phyloP scores from a whole-genome alignment of 306 rosid species.

The Hippophae rhamnoides region DNA sequence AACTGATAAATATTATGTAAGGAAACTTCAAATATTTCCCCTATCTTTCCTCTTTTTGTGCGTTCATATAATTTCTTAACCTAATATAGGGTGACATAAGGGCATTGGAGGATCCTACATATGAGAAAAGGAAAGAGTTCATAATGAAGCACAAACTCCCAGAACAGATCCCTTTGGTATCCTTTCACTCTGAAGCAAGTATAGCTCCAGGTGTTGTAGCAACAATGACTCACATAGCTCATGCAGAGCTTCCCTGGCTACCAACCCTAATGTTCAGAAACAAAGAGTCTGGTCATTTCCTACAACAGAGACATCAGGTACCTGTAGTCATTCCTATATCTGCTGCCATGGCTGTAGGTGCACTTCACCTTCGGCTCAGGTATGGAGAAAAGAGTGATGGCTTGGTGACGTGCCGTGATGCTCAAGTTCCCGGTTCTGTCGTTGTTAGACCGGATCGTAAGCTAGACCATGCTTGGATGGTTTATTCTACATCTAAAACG shows the following conservation, averaged over 20 bases:
- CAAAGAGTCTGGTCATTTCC: slow-evolving; percentile 20
- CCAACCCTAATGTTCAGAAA: slow-evolving; percentile 27
- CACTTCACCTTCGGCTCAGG: slow-evolving; percentile 60
- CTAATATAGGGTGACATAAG: slow-evolving; percentile 51
- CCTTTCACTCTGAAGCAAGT: slow-evolving; percentile 72
- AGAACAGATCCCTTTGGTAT: slow-evolving; percentile 44
- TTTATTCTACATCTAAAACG: slow-evolving; percentile 52
- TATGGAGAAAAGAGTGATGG: slow-evolving; percentile 82
- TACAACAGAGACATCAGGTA: slow-evolving; percentile 37
- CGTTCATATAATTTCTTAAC: background rate
- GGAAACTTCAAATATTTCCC: no score
- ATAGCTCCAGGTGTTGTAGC: slow-evolving; percentile 55
- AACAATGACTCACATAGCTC: slow-evolving; percentile 76
- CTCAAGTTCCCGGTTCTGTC: slow-evolving; percentile 80
- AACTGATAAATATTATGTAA: no score
- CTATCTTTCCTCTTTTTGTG: background rate
- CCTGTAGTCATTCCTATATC: slow-evolving; percentile 64
- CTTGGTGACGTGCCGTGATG: slow-evolving; percentile 56
- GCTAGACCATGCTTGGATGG: slow-evolving; percentile 91
- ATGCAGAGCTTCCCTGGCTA: slow-evolving; percentile 65
- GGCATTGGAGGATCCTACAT: slow-evolving; percentile 81
- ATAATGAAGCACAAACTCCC: slow-evolving; percentile 61
- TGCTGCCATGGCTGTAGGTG: slow-evolving; percentile 71
- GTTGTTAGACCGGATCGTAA: slow-evolving; percentile 55
- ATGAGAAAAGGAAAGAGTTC: slow-evolving; percentile 67